These are phyloP conservation scores for Sclerotinia glacialis DNA, from an alignment of 2,329 filamentous ascomycete species.

Conservation along the genomic window DNA sequence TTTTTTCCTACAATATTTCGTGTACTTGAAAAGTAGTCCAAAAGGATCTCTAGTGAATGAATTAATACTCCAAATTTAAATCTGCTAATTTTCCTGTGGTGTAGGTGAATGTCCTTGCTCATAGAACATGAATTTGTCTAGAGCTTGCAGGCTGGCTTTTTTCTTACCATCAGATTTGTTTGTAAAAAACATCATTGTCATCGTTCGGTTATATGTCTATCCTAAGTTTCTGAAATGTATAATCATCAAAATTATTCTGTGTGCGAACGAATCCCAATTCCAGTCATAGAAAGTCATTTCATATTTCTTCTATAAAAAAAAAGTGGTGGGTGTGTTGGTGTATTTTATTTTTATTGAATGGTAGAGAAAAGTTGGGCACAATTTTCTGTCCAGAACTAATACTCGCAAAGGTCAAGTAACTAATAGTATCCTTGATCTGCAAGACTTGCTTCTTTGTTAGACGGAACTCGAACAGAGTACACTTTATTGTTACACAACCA, in stretches of 20 bases:
- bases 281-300: background rate
- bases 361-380: too few species aligned
- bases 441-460: too few species aligned
- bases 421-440: too few species aligned
- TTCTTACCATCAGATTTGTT: background rate
- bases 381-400: too few species aligned
- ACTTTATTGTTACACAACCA: background rate
- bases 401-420: too few species aligned
- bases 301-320: too few species aligned
- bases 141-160: background rate
- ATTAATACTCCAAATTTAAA: background rate
- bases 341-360: too few species aligned
- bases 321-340: too few species aligned
- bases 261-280: rapidly evolving
- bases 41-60: background rate
- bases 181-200: background rate
- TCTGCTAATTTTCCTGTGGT: background rate
- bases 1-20: background rate
- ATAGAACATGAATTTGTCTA: background rate
- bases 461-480: too few species aligned
- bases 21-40: background rate
- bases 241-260: background rate
- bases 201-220: background rate
- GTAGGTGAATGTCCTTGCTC: background rate
- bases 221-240: background rate